Evolutionary conservation across 495 filamentous ascomycete species (phyloP).

Genomic region (Achaetomiella virescens): DNA sequence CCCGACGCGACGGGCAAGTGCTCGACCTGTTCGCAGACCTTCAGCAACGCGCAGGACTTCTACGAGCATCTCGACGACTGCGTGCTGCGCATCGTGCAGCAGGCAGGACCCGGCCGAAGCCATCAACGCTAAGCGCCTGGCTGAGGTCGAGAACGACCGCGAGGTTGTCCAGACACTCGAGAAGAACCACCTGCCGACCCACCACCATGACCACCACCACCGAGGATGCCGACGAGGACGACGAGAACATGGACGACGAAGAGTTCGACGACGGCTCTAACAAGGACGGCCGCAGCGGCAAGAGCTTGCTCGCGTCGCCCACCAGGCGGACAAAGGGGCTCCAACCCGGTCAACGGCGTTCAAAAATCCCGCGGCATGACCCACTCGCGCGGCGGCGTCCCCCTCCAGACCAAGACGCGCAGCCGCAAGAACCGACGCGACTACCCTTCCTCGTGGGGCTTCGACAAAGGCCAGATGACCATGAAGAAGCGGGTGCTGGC

Average conservation of each 20-base stretch:
- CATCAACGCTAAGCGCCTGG: constrained; percentile 83
- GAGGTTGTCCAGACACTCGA: constrained; percentile 79
- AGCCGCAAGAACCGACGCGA: constrained; percentile 76
- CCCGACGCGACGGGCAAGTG: constrained; percentile 85
- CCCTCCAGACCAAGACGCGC: constrained; percentile 57
- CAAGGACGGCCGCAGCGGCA: constrained; percentile 23
- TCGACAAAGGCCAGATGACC: constrained; percentile 82
- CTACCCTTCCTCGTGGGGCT: constrained; percentile 90
- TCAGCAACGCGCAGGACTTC: constrained; percentile 93
- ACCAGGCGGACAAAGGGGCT: constrained; percentile 31
- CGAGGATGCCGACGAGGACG: constrained; percentile 59
- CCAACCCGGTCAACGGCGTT: constrained; percentile 44
- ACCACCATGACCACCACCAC: constrained; percentile 52
- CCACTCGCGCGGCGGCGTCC: constrained; percentile 56
- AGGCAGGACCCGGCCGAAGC: constrained; percentile 93
- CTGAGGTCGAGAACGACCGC: constrained; percentile 75
- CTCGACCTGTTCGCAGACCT: constrained; percentile 87
- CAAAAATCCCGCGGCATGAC: constrained; percentile 53
- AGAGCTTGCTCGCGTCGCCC: constrained; percentile 25
- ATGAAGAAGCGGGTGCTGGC: constrained; percentile 95
- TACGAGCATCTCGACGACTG: constrained; percentile 99
- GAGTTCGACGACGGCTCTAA: constrained; percentile 35
- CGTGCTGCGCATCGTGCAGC: constrained; percentile 93
- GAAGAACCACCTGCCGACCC: constrained; percentile 64
- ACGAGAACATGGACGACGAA: constrained; percentile 54